A percentile compares a stretch with the other conserved stretches of the same genome.
These are phyloP conservation scores for Paramecium octaurelia DNA, from an alignment of 73 alveolate genomes.

Conservation along the genomic window DNA sequence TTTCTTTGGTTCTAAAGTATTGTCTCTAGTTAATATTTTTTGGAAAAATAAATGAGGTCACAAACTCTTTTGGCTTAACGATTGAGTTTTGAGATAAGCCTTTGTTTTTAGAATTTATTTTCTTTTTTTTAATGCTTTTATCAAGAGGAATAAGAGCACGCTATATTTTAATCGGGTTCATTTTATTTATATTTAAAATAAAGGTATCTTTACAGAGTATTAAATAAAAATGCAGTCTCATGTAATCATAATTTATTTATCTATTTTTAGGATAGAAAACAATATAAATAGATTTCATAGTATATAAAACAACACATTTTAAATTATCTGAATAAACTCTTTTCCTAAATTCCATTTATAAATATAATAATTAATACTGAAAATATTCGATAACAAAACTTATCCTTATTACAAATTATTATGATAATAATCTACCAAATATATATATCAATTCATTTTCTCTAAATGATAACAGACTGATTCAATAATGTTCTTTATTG, in stretches of 20 bases:
- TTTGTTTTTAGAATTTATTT: neutral
- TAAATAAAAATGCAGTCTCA: neutral
- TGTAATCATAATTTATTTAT: neutral
- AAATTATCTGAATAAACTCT: neutral
- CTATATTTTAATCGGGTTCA: neutral
- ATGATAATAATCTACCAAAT: neutral
- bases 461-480: slow-evolving; percentile 55
- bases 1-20: neutral
- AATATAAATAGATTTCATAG: neutral
- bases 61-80: neutral
- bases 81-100: neutral
- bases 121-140: neutral
- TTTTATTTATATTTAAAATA: neutral
- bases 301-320: neutral
- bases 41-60: neutral
- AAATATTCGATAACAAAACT: neutral
- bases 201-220: neutral
- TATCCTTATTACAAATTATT: neutral
- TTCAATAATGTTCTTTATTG: slow-evolving; percentile 29
- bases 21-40: neutral
- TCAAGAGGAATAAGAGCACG: neutral
- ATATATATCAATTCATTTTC: slow-evolving; percentile 13
- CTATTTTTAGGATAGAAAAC: neutral
- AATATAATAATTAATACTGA: neutral
- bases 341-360: neutral